phyloP scores from a whole-genome alignment of 352 stramenopile species.

The Globisporangium abappressorium region DNA sequence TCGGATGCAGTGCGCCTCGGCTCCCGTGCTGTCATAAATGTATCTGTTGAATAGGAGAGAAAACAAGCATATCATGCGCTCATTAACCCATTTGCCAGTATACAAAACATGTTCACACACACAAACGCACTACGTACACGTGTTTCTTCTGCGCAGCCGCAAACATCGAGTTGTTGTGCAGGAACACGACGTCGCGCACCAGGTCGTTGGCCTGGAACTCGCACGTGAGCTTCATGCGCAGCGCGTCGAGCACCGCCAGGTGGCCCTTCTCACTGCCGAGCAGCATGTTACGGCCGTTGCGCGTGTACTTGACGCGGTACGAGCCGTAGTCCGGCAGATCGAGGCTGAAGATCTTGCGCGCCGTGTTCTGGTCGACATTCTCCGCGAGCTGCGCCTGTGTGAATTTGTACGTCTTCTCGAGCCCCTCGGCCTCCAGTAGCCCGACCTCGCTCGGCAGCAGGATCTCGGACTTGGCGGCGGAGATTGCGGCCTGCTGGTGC shows the following conservation, averaged over 20 bases:
- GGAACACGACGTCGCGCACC: slow-evolving; percentile 94
- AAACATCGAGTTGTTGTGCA: slow-evolving; percentile 98
- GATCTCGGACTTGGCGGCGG: slow-evolving; percentile 89
- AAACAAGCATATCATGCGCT: neutral
- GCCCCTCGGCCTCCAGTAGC: slow-evolving; percentile 92
- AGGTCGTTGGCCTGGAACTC: slow-evolving; percentile 95
- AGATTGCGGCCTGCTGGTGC: slow-evolving; percentile 79
- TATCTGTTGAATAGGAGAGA: slow-evolving; percentile 25
- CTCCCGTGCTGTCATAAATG: slow-evolving; percentile 97
- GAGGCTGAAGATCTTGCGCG: slow-evolving; percentile 95
- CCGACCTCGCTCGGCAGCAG: slow-evolving; percentile 85
- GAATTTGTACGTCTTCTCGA: slow-evolving; percentile 96
- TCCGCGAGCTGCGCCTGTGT: slow-evolving; percentile 86
- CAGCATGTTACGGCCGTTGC: slow-evolving; percentile 94
- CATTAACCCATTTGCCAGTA: neutral
- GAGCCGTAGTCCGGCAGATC: slow-evolving; percentile 90
- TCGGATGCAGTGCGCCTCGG: slow-evolving; percentile 96
- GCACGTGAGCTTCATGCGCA: slow-evolving; percentile 88
- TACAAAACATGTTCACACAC: neutral
- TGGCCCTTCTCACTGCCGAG: slow-evolving; percentile 94
- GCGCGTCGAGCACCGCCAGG: slow-evolving; percentile 93
- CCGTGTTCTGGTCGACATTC: slow-evolving; percentile 93
- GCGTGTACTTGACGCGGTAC: slow-evolving; percentile 94
- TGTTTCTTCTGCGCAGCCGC: slow-evolving; percentile 97
- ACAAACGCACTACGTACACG: slow-evolving; percentile 62